Base-by-base conservation (phyloP, 148 eudicot species). In the Vaccinium myrtillus region DNA sequence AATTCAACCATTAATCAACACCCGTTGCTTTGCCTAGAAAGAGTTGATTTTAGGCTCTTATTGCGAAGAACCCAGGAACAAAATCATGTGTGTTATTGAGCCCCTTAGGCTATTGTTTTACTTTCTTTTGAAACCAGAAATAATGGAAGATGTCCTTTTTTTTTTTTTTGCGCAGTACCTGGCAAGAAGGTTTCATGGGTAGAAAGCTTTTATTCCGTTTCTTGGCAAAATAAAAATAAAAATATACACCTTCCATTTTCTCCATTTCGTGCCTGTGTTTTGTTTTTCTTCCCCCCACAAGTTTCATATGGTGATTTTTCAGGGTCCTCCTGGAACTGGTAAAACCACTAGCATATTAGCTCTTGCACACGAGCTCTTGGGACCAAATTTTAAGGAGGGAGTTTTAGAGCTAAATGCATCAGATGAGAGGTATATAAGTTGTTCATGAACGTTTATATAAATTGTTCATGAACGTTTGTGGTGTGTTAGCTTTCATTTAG, bases 251-350 rank as follows among this genome's bases (percentile, higher is more conserved):
- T 77, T n/a, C 19, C 1, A 6, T 75, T 75, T 48, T 13, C 36
- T 30, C 46, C 4, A 9, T 46, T n/a, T 8, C 19, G 54, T 19
- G 6, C n/a, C 5, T 50, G 55, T 50, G 13, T 49, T n/a, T 19
- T 32, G 27, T 82, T 21, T 50, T 21, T 53, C n/a, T 9, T n/a
- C 76, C 58, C 71, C 43, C 81, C 27, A 43, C 46, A 39, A 18
- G 54, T 46, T 8, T 23, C 30, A 16, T 43, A 16, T 16, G 63
- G n/a, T 74, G 14, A 49, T 75, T 69, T 82, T 75, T 73, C 85
- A 96, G 99, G 99, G 99, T 79, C 98, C 99, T 63, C 99, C 99
- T 50, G 99, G 99, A 83, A 95, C 99, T 12, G 98, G 98, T 25
- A 97, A 95, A 83, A 97, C 99, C 77, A 97, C 99, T 11, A 95